Base-by-base conservation (phyloP, 768 basidiomycete species). In the Russula ochroleuca region DNA sequence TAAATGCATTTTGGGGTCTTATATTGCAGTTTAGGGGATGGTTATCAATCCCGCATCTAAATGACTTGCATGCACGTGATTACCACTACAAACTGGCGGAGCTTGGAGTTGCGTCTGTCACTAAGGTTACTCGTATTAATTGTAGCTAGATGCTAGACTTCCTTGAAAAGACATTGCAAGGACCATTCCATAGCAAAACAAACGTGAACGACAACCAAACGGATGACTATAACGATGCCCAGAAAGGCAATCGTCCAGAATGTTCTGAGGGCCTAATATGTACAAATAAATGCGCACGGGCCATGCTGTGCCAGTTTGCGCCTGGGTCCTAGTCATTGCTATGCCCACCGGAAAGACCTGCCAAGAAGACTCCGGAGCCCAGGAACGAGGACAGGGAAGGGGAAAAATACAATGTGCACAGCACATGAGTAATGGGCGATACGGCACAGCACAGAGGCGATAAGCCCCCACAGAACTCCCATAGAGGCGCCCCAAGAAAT, bases 11-110 rank as follows among this genome's bases (percentile, higher is more conserved):
- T n/a, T n/a, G n/a, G n/a, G n/a, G n/a, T n/a, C n/a, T n/a, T n/a
- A n/a, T n/a, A n/a, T n/a, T n/a, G n/a, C n/a, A n/a, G n/a, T n/a
- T n/a, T n/a, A n/a, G n/a, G n/a, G n/a, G n/a, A n/a, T n/a, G n/a
- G n/a, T n/a, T n/a, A n/a, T n/a, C n/a, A n/a, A n/a, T n/a, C n/a
- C n/a, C n/a, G n/a, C n/a, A n/a, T n/a, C n/a, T n/a, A n/a, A 8
- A 33, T 8, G 33, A 33, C 33, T 43, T 19, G 37, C 5, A 31
- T 62, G 13, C 70, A 86, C 85, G 84, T 23, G 85, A 87, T 72
- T 85, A 86, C 70, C n/a, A 5, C 28, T 5, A 28, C 28, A 28
- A 28, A 2, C n/a, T n/a, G n/a, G n/a, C n/a, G n/a, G n/a, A n/a
- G n/a, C 28, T 28, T 28, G 28, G 28, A 28, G 28, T n/a, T n/a